Evolutionary conservation across 352 stramenopile species (phyloP).

Genomic region (Nothophytophthora sp.): DNA sequence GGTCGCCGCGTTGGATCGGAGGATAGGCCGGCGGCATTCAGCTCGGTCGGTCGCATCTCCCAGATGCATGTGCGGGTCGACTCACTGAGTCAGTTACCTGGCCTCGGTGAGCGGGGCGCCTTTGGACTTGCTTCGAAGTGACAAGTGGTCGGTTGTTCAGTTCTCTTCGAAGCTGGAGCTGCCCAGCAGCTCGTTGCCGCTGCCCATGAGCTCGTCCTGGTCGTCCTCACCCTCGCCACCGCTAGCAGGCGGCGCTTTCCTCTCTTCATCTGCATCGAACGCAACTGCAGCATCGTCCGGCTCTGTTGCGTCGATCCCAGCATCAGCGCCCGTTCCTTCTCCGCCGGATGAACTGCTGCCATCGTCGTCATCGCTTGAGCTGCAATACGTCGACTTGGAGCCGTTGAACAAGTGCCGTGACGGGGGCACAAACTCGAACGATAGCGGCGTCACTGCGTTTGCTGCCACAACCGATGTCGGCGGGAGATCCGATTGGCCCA

Average conservation of each 20-base stretch:
- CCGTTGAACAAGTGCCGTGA: constrained; percentile 79
- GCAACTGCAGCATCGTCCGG: constrained; percentile 27
- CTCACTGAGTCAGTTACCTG: not conserved
- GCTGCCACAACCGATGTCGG: constrained; percentile 16
- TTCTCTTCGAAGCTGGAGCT: constrained; percentile 64
- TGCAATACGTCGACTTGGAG: constrained; percentile 59
- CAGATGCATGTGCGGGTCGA: too few relatives aligned
- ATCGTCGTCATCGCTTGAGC: constrained; percentile 57
- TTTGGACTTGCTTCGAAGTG: too few relatives aligned
- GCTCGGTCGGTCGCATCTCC: too few relatives aligned
- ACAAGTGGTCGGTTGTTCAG: constrained; percentile 17
- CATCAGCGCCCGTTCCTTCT: constrained; percentile 35
- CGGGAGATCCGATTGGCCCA: constrained; percentile 64
- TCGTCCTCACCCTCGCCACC: constrained; percentile 46
- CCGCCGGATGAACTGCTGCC: constrained; percentile 60
- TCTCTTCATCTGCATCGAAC: constrained; percentile 36
- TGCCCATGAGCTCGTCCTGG: constrained; percentile 76
- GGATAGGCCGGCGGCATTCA: too few relatives aligned
- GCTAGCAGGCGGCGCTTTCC: constrained; percentile 6
- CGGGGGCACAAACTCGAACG: constrained; percentile 70
- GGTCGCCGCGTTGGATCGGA: too few relatives aligned
- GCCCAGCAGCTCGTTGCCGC: constrained; percentile 69
- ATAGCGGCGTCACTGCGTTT: constrained; percentile 32
- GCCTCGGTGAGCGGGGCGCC: too few relatives aligned
- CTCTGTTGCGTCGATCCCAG: constrained; percentile 20